Percentiles rank a stretch among this genome's conserved stretches.
Evolutionary conservation across 768 basidiomycete genomes (phyloP).

Genomic region (Mycena pura): DNA sequence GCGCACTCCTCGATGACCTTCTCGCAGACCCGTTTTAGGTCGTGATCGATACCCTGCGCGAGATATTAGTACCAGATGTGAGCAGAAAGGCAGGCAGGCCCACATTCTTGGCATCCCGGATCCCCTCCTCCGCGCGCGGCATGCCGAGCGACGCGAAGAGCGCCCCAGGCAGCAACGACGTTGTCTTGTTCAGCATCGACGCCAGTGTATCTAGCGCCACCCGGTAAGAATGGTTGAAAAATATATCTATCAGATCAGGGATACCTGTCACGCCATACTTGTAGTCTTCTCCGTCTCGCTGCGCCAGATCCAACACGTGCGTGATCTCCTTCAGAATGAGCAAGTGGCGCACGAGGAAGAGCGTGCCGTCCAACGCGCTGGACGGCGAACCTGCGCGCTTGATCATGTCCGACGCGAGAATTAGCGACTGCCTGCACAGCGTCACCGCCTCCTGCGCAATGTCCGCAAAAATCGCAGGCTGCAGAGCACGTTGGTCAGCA

Average conservation of each 20-base stretch:
- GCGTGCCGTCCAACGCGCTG: slow-evolving; percentile 67
- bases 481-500: slow-evolving; percentile 5
- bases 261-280: slow-evolving; percentile 62
- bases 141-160: slow-evolving; percentile 76
- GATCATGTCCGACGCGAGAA: slow-evolving; percentile 73
- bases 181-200: slow-evolving; percentile 65
- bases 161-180: slow-evolving; percentile 67
- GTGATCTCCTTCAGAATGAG: slow-evolving; percentile 92
- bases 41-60: slow-evolving; percentile 82
- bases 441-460: slow-evolving; percentile 92
- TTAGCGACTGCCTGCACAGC: slow-evolving; percentile 82
- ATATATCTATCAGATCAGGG: neutral
- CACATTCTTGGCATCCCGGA: slow-evolving; percentile 78
- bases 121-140: slow-evolving; percentile 63
- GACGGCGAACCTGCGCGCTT: slow-evolving; percentile 51
- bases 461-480: slow-evolving; percentile 97
- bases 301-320: slow-evolving; percentile 71
- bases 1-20: slow-evolving; percentile 75
- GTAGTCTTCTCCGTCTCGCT: slow-evolving; percentile 49
- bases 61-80: neutral
- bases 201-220: slow-evolving; percentile 56
- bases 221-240: slow-evolving; percentile 2
- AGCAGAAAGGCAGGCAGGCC: neutral
- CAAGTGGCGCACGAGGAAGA: slow-evolving; percentile 92
- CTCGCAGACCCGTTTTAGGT: slow-evolving; percentile 86